These are phyloP conservation scores for Wolfiporia cocos DNA, from an alignment of 1,284 basidiomycete species.

Conservation along the genomic window DNA sequence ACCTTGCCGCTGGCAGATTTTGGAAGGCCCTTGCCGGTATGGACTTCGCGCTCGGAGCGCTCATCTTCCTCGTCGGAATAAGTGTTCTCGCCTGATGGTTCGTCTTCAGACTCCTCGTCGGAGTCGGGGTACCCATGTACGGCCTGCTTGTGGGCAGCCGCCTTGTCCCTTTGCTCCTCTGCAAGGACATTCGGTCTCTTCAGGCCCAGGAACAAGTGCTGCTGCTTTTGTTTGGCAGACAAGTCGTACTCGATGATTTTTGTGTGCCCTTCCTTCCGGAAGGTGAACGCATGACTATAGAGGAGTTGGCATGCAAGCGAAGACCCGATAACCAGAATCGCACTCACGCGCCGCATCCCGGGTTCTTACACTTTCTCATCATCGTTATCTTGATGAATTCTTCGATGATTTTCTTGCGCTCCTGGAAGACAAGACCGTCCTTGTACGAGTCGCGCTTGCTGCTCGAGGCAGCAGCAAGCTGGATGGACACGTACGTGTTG, in stretches of 20 bases:
- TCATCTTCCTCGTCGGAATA: constrained; percentile 44
- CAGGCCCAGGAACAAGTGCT: constrained; percentile 49
- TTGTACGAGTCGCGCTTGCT: constrained; percentile 84
- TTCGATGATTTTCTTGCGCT: constrained; percentile 77
- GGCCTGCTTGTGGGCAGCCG: constrained; percentile 12
- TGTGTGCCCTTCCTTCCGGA: constrained; percentile 91
- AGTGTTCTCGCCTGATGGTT: constrained; percentile 26
- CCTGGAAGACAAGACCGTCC: constrained; percentile 83
- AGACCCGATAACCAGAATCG: too few species aligned
- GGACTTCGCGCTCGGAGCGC: too few species aligned
- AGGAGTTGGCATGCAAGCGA: too few species aligned
- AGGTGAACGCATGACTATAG: constrained; percentile 60
- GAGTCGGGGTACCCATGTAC: constrained; percentile 5
- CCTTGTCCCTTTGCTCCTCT: constrained; percentile 34
- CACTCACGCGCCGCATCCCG: constrained; percentile 78
- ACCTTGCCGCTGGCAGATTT: constrained; percentile 73
- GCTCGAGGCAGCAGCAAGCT: constrained; percentile 51
- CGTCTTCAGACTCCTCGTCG: constrained; percentile 42
- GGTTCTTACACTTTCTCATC: constrained; percentile 69
- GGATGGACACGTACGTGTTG: constrained; percentile 66
- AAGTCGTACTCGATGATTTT: constrained; percentile 96
- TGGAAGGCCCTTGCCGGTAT: constrained; percentile 35
- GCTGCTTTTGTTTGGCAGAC: constrained; percentile 70
- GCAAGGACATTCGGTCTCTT: constrained; percentile 69
- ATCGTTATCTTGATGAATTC: constrained; percentile 78